Evolutionary conservation across 352 stramenopile genomes (phyloP), one percentile per base, ranked within the genome.

Genomic region (Thalassiosira livingstoniorum): DNA sequence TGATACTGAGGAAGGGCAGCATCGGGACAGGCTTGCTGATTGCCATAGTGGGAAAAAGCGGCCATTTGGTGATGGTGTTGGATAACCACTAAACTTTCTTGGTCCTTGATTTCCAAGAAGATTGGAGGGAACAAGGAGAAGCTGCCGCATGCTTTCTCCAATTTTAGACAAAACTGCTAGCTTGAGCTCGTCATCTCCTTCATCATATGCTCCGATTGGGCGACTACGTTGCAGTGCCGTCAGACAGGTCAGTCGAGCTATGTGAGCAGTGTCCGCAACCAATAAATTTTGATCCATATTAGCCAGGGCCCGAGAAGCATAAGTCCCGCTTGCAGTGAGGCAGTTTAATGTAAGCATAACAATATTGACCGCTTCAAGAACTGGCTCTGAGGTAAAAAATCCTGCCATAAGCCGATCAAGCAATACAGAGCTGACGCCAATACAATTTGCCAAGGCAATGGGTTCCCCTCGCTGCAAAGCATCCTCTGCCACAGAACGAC

Each of bases 31-130:
- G 60, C 82, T 93, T 58, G 81, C 75, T 25, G 88, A 91, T 65
- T 90, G 74, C 88, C 90, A 95, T 2, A 94, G 62, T n/a, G 87
- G 85, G 57, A 90, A 94, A 29, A 90, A 87, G 45, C 80, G 80
- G 27, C 78, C 92, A 23, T 68, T 80, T 32, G 85, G 69, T 18
- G 81, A n/a, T 27, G 89, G 89, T 57, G 83, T 84, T 15, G 80
- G 85, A 60, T 87, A 85, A 37, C 74, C 73, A 55, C 77, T 72
- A 72, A 84, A 66, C 43, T 83, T 88, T 74, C 78, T 70, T 42
- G 73, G 75, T 3, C 65, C 75, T 43, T 82, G 80, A 54, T 66
- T 65, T 32, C 80, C 72, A 65, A 83, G 77, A 68, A 90, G 71
- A 65, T 84, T 88, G 1, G 90, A 91, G 45, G 89, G 89, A 23